Base-by-base conservation (phyloP, 2,329 filamentous ascomycete species). In the Pestalotiopsis sp. region DNA sequence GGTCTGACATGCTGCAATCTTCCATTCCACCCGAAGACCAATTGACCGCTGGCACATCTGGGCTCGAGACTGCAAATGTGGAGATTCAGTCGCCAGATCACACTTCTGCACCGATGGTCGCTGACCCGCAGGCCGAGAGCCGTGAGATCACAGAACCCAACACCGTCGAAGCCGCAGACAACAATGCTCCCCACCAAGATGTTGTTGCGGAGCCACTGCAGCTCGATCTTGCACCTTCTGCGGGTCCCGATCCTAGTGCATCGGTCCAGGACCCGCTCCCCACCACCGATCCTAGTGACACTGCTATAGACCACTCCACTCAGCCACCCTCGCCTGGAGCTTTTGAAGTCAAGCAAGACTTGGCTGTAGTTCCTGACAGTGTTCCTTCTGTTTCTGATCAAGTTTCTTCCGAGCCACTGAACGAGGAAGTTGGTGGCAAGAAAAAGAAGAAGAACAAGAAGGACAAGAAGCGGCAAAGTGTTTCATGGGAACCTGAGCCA, bases 391-490 rank as follows among this genome's bases (percentile, higher is more conserved):
- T 72, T 64, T 68, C 70, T 66, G 69, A 71, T 52, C 71, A 72
- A 41, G 25, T 57, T 45, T 59, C 68, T 25, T 64, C 67, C 12
- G 71, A 70, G 17, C 70, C 69, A 41, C 52, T 68, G 41, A 68
- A 59, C 49, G 72, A 77, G 60, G 74, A 76, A 71, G 52, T 70
- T 45, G 69, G 69, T 61, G 70, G 71, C 68, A 75, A 77, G 69
- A 78, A 80, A 68, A 78, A 80, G 73, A 78, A 79, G 73, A 72
- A 68, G 41, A 77, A 80, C 71, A 78, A 78, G 72, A 75, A 73
- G 66, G 73, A 77, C 70, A 73, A 76, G 67, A 74, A 76, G 66
- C 69, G 68, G 17, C 72, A 76, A 66, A 72, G 69, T 66, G 71
- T 73, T 60, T 57, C 64, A n/a, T 52, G 65, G 59, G 71, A 74